Evolutionary conservation across 257 asterid genomes (phyloP).

Genomic region (Leptodermis oblonga): DNA sequence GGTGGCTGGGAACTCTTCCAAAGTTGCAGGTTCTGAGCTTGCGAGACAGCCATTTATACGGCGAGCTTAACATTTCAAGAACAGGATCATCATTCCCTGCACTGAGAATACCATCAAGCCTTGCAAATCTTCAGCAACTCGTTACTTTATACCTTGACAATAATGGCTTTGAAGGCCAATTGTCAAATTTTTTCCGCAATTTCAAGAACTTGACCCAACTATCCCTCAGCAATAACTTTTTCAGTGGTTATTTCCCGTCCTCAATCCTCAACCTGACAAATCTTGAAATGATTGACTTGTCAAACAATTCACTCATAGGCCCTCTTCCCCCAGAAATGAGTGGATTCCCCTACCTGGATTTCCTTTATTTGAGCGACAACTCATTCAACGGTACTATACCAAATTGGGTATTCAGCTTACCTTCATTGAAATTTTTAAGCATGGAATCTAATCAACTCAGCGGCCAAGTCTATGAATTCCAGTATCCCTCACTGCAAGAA

Average conservation of each 20-base stretch:
- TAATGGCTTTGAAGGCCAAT: slow-evolving; percentile 21
- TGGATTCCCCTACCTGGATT: slow-evolving; percentile 8
- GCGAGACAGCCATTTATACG: slow-evolving; percentile 14
- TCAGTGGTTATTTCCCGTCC: slow-evolving; percentile 11
- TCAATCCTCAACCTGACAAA: slow-evolving; percentile 15
- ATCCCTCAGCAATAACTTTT: slow-evolving; percentile 1
- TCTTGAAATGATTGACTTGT: slow-evolving; percentile 10
- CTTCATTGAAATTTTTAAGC: not conserved
- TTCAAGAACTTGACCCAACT: slow-evolving; percentile 14
- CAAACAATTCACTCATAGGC: slow-evolving; percentile 17
- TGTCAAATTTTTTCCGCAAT: slow-evolving; percentile 20
- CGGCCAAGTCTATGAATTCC: slow-evolving; percentile 25
- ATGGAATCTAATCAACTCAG: slow-evolving; percentile 8
- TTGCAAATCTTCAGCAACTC: slow-evolving; percentile 19
- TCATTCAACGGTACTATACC: slow-evolving; percentile 17
- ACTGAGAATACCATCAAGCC: slow-evolving; percentile 21
- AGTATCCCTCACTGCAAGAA: not conserved
- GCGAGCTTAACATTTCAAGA: slow-evolving; percentile 3
- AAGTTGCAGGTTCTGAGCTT: slow-evolving; percentile 25
- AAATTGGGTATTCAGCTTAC: slow-evolving; percentile 18
- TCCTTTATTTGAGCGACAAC: slow-evolving; percentile 14
- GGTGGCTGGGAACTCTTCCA: slow-evolving; percentile 23
- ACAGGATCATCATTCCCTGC: slow-evolving; percentile 11
- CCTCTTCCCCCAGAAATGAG: slow-evolving; percentile 10
- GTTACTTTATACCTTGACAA: slow-evolving; percentile 1